These are phyloP conservation scores for Rachicladosporium sp. DNA, from an alignment of 2,329 filamentous ascomycete species.

Conservation along the genomic window DNA sequence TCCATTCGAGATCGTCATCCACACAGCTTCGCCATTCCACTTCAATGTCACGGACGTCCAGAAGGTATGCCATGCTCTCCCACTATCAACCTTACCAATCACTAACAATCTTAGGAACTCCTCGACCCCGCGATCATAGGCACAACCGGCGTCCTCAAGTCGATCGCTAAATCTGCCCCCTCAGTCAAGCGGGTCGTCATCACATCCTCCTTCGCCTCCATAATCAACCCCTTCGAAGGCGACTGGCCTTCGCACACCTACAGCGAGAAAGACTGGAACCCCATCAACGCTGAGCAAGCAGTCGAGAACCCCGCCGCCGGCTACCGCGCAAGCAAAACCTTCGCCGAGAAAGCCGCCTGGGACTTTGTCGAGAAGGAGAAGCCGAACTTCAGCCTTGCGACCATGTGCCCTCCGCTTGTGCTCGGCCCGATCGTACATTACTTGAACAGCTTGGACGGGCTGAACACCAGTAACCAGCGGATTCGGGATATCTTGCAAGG, in stretches of 20 bases:
- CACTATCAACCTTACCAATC: no score
- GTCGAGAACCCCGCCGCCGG: constrained; percentile 29
- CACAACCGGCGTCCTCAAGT: constrained; percentile 49
- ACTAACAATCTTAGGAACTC: constrained; percentile 27
- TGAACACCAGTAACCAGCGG: constrained; percentile 64
- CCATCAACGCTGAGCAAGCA: constrained; percentile 40
- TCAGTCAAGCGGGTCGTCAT: constrained; percentile 62
- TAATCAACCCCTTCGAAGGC: constrained; percentile 44
- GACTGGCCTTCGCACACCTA: constrained; percentile 37
- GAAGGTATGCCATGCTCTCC: constrained; percentile 26
- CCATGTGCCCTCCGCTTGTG: constrained; percentile 39
- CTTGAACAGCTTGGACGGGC: constrained; percentile 45
- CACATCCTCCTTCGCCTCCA: constrained; percentile 57
- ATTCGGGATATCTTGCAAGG: constrained; percentile 53
- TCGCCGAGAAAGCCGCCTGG: constrained; percentile 46
- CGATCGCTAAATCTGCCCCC: constrained; percentile 48
- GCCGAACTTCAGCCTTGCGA: constrained; percentile 38
- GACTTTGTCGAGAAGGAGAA: constrained; percentile 40
- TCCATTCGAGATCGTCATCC: constrained; percentile 60
- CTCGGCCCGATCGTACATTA: constrained; percentile 44
- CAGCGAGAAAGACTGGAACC: constrained; percentile 46
- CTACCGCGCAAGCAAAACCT: constrained; percentile 47
- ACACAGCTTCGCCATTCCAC: constrained; percentile 65
- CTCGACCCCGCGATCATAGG: constrained; percentile 51
- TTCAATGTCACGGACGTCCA: constrained; percentile 63